These are phyloP conservation scores for Ophiorrhiza pumila DNA, from an alignment of 257 asterid genomes.

Conservation along the genomic window DNA sequence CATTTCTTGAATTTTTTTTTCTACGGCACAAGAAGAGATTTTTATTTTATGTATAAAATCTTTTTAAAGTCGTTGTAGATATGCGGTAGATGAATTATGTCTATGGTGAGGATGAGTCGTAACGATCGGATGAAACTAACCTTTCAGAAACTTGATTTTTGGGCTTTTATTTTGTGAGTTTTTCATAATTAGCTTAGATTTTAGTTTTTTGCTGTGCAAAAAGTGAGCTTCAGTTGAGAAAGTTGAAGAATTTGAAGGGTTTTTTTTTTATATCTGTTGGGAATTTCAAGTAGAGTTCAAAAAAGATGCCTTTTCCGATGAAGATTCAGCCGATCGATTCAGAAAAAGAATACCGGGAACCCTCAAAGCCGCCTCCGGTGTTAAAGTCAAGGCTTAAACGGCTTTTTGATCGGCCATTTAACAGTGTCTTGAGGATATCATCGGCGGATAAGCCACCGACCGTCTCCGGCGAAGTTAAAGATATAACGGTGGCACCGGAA, in stretches of 20 bases:
- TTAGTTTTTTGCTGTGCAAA: background rate
- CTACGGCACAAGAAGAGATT: background rate
- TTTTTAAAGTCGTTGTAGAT: background rate
- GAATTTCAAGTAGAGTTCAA: background rate
- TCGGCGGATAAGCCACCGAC: conserved; percentile 37
- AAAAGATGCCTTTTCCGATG: conserved; percentile 59
- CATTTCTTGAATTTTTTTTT: background rate
- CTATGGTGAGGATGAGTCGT: background rate
- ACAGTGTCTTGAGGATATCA: conserved; percentile 54
- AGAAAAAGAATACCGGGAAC: conserved; percentile 19
- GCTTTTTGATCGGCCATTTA: conserved; percentile 87
- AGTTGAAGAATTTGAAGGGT: conserved; percentile 4
- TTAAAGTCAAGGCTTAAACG: conserved; percentile 69
- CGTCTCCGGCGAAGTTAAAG: conserved; percentile 33
- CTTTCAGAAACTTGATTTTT: background rate
- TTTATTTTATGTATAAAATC: background rate
- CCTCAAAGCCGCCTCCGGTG: conserved; percentile 53
- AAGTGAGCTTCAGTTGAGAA: background rate
- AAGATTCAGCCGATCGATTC: conserved; percentile 83
- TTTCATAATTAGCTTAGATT: conserved; percentile 3
- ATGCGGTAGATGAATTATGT: background rate
- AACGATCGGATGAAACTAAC: background rate
- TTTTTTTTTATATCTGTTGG: background rate
- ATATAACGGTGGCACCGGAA: conserved; percentile 35
- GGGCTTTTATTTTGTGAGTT: background rate